A percentile compares a stretch with the other conserved stretches of the same genome.
Conservation (phyloP, 139 green algal species). For the Chlorella sp. region DNA sequence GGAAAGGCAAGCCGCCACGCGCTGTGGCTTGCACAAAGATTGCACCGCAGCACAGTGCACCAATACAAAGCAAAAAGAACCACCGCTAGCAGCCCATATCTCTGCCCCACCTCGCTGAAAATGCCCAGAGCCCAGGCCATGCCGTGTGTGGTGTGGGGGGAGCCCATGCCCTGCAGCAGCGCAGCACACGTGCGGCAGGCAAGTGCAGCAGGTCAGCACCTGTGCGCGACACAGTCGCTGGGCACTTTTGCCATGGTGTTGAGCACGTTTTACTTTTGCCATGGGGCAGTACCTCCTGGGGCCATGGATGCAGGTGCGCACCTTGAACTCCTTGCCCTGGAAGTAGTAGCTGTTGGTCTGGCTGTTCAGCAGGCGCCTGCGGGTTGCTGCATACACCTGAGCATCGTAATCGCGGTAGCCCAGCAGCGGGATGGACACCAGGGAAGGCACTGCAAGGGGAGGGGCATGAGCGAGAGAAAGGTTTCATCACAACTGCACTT, state of each 20-base stretch:
- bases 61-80: too few species aligned
- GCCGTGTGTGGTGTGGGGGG: slow-evolving; percentile 52
- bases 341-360: slow-evolving; percentile 49
- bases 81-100: too few species aligned
- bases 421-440: slow-evolving; percentile 71
- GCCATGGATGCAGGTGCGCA: too few species aligned
- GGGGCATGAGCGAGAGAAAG: too few species aligned
- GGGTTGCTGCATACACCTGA: slow-evolving; percentile 44
- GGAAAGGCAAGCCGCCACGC: too few species aligned
- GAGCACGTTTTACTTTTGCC: too few species aligned
- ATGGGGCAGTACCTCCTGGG: too few species aligned
- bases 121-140: slow-evolving; percentile 66
- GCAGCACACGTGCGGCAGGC: neutral
- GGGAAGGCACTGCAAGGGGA: slow-evolving; percentile 57
- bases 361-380: slow-evolving; percentile 46
- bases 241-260: too few species aligned
- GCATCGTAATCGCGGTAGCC: slow-evolving; percentile 58
- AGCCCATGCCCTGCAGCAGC: slow-evolving; percentile 56
- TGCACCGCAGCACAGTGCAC: too few species aligned
- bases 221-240: too few species aligned
- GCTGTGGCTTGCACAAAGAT: too few species aligned
- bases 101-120: neutral
- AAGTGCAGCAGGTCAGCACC: neutral
- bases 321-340: slow-evolving; percentile 38
- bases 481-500: neutral